A percentile compares a stretch with the other conserved stretches of the same genome.
Conservation (phyloP, 2,329 filamentous ascomycete species). For the Curvularia verruculosa region DNA sequence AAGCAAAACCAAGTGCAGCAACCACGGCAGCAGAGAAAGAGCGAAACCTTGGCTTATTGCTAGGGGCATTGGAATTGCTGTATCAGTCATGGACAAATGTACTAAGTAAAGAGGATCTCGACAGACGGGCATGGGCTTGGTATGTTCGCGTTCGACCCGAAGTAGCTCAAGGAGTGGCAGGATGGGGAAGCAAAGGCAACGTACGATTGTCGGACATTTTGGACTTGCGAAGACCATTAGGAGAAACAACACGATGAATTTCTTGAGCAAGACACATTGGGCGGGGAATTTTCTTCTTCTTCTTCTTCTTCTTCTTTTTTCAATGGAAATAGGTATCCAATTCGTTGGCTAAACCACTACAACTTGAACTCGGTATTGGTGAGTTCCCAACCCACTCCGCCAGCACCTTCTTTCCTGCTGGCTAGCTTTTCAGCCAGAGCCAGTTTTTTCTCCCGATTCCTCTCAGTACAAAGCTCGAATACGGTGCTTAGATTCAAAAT, state of each 20-base stretch:
- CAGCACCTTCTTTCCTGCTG: conserved; percentile 58
- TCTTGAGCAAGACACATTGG: too few species aligned
- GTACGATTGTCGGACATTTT: conserved; percentile 69
- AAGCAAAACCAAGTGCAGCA: conserved; percentile 56
- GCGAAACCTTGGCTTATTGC: conserved; percentile 70
- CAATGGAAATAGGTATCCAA: neutral
- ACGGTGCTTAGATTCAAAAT: conserved; percentile 90
- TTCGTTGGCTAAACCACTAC: conserved; percentile 53
- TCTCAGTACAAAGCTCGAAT: conserved; percentile 89
- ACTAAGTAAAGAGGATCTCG: conserved; percentile 69
- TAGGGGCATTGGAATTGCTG: conserved; percentile 73
- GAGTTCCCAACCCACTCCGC: conserved; percentile 68
- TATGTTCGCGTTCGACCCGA: conserved; percentile 78
- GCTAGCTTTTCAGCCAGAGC: conserved; percentile 74
- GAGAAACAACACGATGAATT: neutral
- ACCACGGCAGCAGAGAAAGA: conserved; percentile 66
- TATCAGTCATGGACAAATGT: conserved; percentile 76
- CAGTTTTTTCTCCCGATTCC: conserved; percentile 71
- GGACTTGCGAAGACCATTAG: conserved; percentile 29
- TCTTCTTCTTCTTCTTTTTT: too few species aligned
- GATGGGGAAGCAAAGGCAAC: conserved; percentile 82
- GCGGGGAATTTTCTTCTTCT: too few species aligned
- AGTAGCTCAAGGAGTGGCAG: conserved; percentile 73
- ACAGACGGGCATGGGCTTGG: conserved; percentile 80
- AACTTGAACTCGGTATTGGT: conserved; percentile 78